Evolutionary conservation across 306 rosid species (phyloP).

Genomic region (Fragaria vesca): DNA sequence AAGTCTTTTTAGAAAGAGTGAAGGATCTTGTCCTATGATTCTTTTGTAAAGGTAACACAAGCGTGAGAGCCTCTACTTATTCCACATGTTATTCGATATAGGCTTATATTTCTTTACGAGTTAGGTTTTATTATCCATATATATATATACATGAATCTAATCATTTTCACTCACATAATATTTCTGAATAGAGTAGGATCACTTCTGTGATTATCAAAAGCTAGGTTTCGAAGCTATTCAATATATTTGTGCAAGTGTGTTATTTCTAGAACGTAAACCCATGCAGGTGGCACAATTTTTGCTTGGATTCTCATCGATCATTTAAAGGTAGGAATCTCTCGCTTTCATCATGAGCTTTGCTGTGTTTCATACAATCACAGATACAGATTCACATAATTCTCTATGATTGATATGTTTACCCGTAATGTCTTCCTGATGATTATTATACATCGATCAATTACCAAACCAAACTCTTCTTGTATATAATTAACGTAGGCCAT

Average conservation of each 20-base stretch:
- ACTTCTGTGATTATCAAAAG: background rate
- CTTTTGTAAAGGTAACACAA: too few relatives aligned
- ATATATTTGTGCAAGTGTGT: background rate
- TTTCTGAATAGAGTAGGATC: background rate
- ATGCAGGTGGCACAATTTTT: background rate
- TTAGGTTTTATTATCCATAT: too few relatives aligned
- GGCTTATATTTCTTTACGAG: too few relatives aligned
- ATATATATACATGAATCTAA: too few relatives aligned
- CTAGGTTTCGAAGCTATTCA: background rate
- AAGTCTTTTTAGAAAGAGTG: too few relatives aligned
- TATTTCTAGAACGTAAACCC: background rate
- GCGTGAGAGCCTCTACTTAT: too few relatives aligned
- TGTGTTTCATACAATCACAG: background rate
- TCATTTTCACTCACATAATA: background rate
- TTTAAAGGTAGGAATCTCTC: background rate
- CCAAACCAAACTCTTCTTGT: background rate
- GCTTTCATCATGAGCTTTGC: background rate
- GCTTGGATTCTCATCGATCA: background rate
- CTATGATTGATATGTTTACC: background rate
- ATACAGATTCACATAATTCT: background rate
- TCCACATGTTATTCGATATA: too few relatives aligned
- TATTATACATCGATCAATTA: background rate
- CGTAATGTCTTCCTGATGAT: background rate
- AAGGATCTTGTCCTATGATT: too few relatives aligned
- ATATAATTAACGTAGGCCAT: background rate